phyloP scores from a whole-genome alignment of 768 basidiomycete species.

The Boletus pseudopeckii region DNA sequence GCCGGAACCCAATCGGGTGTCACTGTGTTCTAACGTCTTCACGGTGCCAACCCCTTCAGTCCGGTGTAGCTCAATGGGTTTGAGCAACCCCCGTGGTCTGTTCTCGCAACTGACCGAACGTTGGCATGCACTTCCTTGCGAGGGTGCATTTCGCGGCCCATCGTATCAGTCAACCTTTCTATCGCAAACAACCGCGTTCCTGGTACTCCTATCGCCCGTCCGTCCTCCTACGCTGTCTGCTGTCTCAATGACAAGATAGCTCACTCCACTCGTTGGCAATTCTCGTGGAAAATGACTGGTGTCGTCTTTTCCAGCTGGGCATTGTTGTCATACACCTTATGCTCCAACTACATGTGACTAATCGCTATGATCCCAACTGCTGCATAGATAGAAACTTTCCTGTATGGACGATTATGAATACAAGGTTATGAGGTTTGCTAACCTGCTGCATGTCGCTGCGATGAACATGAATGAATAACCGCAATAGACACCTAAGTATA shows the following conservation, averaged over 20 bases:
- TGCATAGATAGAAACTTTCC: conserved; percentile 6
- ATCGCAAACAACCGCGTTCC: conserved; percentile 14
- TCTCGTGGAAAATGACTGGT: not conserved
- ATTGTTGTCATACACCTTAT: conserved; percentile 23
- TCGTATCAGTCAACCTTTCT: conserved; percentile 10
- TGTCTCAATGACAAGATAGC: conserved; percentile 2
- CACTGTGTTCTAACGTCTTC: conserved; percentile 65
- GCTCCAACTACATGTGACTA: conserved; percentile 16
- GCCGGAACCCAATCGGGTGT: conserved; percentile 81
- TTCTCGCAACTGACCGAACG: conserved; percentile 6
- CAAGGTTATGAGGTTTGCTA: not conserved
- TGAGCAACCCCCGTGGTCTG: conserved; percentile 10
- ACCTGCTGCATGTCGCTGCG: not conserved
- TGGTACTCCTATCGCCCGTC: not conserved
- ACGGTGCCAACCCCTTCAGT: conserved; percentile 2
- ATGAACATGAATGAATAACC: not conserved
- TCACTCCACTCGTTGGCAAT: conserved; percentile 3
- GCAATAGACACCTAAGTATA: not conserved
- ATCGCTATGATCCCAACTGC: conserved; percentile 8
- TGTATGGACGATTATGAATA: conserved; percentile 23
- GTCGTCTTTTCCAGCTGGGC: not conserved
- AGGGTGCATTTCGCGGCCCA: conserved; percentile 7
- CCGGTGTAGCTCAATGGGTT: conserved; percentile 10
- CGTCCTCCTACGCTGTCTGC: not conserved
- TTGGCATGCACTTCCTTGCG: conserved; percentile 6